phyloP scores from a whole-genome alignment of 306 rosid species.

The Abrus pulchellus region DNA sequence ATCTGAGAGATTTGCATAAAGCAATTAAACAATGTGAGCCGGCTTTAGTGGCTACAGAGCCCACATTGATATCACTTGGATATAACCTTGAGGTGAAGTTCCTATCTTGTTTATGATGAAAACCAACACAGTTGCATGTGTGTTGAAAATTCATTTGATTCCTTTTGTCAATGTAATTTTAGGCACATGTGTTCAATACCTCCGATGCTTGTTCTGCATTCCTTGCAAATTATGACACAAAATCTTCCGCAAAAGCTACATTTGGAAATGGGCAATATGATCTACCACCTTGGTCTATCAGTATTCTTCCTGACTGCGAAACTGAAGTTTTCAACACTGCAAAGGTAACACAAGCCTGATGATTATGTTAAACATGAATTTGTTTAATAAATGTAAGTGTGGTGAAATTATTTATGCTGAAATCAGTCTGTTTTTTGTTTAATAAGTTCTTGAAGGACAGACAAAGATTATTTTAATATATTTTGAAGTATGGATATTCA shows the following conservation, averaged over 20 bases:
- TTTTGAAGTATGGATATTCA: constrained; percentile 28
- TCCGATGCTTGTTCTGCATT: constrained; percentile 82
- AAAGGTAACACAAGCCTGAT: constrained; percentile 58
- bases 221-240: constrained; percentile 74
- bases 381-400: background rate
- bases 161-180: constrained; percentile 47
- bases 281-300: constrained; percentile 91
- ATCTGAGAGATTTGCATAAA: constrained; percentile 76
- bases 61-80: constrained; percentile 61
- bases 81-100: constrained; percentile 72
- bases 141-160: constrained; percentile 36
- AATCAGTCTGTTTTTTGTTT: background rate
- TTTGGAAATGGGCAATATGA: constrained; percentile 68
- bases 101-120: constrained; percentile 40
- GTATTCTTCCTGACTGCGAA: constrained; percentile 88
- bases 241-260: constrained; percentile 56
- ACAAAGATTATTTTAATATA: background rate
- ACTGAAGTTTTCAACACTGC: constrained; percentile 84
- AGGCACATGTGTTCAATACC: constrained; percentile 77
- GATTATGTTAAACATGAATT: background rate
- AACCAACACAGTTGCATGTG: background rate
- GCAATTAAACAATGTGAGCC: constrained; percentile 73
- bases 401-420: constrained; percentile 17
- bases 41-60: constrained; percentile 75
- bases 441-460: constrained; percentile 8